Evolutionary conservation across 2,329 filamentous ascomycete genomes (phyloP).

Genomic region (Coniochaeta prunicola): DNA sequence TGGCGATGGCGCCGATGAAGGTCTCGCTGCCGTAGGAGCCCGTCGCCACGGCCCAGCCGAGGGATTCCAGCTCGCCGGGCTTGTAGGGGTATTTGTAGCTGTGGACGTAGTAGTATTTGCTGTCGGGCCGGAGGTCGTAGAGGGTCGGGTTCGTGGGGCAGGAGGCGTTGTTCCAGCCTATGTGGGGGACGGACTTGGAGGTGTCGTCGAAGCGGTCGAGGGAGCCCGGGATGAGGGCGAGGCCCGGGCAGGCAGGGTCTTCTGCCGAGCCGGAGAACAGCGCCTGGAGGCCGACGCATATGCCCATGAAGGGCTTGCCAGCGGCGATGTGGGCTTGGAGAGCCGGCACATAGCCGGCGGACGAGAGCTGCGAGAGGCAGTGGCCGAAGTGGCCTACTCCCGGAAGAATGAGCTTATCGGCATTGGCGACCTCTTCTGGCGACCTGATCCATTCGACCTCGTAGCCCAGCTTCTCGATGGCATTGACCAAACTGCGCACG

Average conservation of each 20-base stretch:
- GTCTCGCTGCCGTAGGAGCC: slow-evolving; percentile 80
- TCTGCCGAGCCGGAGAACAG: slow-evolving; percentile 84
- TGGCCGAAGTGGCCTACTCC: slow-evolving; percentile 98
- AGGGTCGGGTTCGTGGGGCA: slow-evolving; percentile 43
- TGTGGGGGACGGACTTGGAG: slow-evolving; percentile 91
- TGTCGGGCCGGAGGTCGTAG: slow-evolving; percentile 70
- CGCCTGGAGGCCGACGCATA: slow-evolving; percentile 90
- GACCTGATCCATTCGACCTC: slow-evolving; percentile 85
- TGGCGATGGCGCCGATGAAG: slow-evolving; percentile 85
- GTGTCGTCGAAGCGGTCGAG: slow-evolving; percentile 71
- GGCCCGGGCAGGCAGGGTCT: slow-evolving; percentile 61
- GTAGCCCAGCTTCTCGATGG: slow-evolving; percentile 92
- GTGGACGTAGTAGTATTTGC: slow-evolving; percentile 99
- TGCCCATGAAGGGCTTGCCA: slow-evolving; percentile 97
- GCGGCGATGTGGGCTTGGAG: slow-evolving; percentile 75
- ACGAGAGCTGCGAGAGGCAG: slow-evolving; percentile 77
- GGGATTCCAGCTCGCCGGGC: slow-evolving; percentile 63
- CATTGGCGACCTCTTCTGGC: slow-evolving; percentile 75
- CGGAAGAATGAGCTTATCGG: slow-evolving; percentile 89
- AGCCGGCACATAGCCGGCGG: slow-evolving; percentile 76
- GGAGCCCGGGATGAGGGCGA: slow-evolving; percentile 64
- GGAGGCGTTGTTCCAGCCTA: slow-evolving; percentile 90
- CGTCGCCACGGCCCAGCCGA: slow-evolving; percentile 90
- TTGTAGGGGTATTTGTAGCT: slow-evolving; percentile 80
- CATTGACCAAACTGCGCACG: slow-evolving; percentile 91